Evolutionary conservation across 495 filamentous ascomycete genomes (phyloP).

Genomic region (Podospora fimiseda): DNA sequence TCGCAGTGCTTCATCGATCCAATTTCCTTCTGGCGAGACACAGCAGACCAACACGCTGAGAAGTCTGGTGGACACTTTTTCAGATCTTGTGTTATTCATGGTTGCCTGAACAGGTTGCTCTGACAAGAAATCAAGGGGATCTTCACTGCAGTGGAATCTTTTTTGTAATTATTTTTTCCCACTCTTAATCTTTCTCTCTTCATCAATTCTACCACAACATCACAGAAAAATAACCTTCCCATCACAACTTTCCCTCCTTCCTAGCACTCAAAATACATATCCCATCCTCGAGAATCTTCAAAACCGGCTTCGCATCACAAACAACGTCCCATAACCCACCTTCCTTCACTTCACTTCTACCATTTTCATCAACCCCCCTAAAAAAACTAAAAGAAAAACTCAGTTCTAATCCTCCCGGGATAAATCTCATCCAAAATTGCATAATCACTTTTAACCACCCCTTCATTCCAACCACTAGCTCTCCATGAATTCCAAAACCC

Average conservation of each 20-base stretch:
- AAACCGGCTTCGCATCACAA: constrained; percentile 17
- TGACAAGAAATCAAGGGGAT: too few species aligned
- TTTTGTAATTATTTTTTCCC: too few species aligned
- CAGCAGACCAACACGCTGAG: background rate
- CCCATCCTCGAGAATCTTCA: constrained; percentile 29
- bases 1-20: background rate
- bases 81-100: background rate
- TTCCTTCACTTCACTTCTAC: constrained; percentile 13
- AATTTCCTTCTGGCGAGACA: background rate
- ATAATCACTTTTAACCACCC: constrained; percentile 43
- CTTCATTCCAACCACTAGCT: constrained; percentile 33
- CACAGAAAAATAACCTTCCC: too few species aligned
- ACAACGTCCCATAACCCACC: constrained; percentile 28
- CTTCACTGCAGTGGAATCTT: too few species aligned
- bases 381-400: too few species aligned
- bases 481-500: constrained; percentile 48
- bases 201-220: too few species aligned
- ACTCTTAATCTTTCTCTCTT: too few species aligned
- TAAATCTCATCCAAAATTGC: constrained; percentile 46
- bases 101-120: background rate
- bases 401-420: constrained; percentile 42
- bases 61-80: background rate
- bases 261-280: background rate
- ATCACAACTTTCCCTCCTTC: background rate
- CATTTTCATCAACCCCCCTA: constrained; percentile 34